Base-by-base conservation (phyloP, 345 rosid genomes). In the Eucalyptus regnans region DNA sequence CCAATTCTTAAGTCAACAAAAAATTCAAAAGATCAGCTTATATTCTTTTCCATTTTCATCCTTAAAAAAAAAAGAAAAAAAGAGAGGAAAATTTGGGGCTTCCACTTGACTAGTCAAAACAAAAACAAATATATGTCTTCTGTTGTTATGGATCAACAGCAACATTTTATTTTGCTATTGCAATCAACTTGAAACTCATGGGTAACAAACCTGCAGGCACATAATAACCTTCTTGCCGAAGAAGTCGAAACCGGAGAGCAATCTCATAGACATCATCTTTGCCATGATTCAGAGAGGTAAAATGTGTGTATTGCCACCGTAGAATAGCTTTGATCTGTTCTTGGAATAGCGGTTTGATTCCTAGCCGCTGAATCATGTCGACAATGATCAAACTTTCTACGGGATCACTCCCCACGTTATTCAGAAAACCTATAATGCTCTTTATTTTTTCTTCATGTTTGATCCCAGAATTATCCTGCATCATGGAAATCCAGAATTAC, bases 341-440 rank as follows among this genome's bases (percentile, higher is more conserved):
- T 27, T 31, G 88, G n/a, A 93, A 91, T 64, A 89, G 89, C 71
- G 86, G 58, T 31, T 92, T 91, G 79, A 93, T 31, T 31, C 93
- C 93, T 27, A 94, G 89, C 37, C 92, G 89, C 86, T 93, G 96
- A 86, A 92, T 88, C 29, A 88, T 90, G 87, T 95, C 91, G 27
- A 93, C 88, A 92, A 93, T 91, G 43, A 87, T 89, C 86, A 94
- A 86, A 58, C 89, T 85, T 88, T 92, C 58, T 1, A 87, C 58
- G 5, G 91, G 86, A 20, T 84, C 68, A 41, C 62, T 89, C 87
- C 3, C 71, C 37, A 31, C 29, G 1, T 50, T 9, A 31, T n/a
- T 46, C 14, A 86, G 9, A 86, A 71, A 71, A 17, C 37, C 81
- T 18, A 4, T 17, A 71, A 71, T 41, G 44, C 13, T 33, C 13